These are phyloP conservation scores for Plasmodium adleri DNA, from an alignment of 169 alveolate species.

Conservation along the genomic window DNA sequence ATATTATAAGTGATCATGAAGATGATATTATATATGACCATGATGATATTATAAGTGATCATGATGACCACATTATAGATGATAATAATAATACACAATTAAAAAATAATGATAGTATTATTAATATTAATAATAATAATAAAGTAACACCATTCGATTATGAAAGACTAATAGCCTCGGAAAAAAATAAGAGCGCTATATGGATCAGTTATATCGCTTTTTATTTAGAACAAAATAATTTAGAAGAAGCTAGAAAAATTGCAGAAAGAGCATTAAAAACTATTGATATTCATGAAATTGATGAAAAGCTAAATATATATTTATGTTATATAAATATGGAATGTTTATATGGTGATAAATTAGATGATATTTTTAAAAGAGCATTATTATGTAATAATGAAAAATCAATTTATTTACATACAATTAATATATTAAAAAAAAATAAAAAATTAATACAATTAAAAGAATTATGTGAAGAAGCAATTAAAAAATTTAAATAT, in stretches of 20 bases:
- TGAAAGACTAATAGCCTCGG: constrained; percentile 77
- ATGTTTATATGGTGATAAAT: constrained; percentile 85
- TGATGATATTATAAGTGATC: neutral
- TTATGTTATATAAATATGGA: constrained; percentile 90
- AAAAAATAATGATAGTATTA: constrained; percentile 3
- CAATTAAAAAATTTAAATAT: constrained; percentile 80
- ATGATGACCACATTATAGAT: neutral
- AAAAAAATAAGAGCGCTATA: constrained; percentile 80
- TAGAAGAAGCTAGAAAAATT: constrained; percentile 86
- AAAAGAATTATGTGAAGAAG: constrained; percentile 80
- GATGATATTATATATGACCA: neutral
- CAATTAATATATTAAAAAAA: constrained; percentile 76
- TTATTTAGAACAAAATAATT: constrained; percentile 83
- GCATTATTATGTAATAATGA: constrained; percentile 83
- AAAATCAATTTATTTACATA: constrained; percentile 80
- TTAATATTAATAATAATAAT: constrained; percentile 1
- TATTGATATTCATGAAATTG: constrained; percentile 84
- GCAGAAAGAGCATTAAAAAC: constrained; percentile 87
- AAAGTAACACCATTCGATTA: constrained; percentile 57
- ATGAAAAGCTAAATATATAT: constrained; percentile 86
- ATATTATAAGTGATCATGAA: neutral
- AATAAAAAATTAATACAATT: constrained; percentile 79
- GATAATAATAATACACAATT: neutral
- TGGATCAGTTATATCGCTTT: constrained; percentile 88
- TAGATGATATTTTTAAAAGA: constrained; percentile 81